phyloP scores from a whole-genome alignment of 1,139 yeast genomes.

The Sugiyamaella neomexicana region DNA sequence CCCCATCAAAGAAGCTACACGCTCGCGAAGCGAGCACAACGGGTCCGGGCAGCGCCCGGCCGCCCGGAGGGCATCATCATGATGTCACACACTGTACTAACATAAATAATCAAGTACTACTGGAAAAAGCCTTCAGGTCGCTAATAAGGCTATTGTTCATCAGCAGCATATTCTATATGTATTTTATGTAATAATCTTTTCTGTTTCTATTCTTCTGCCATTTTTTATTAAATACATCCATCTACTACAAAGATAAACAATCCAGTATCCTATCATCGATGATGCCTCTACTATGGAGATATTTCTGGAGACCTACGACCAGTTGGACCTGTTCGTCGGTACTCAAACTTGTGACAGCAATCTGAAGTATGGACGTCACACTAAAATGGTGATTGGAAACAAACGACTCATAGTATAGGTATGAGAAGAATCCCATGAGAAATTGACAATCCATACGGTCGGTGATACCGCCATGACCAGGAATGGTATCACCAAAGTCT shows the following conservation, averaged over 20 bases:
- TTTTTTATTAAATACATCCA: not conserved
- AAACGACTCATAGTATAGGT: conserved; percentile 89
- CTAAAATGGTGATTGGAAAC: conserved; percentile 64
- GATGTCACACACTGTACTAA: conserved; percentile 15
- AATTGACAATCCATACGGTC: conserved; percentile 98
- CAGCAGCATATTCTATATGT: not conserved
- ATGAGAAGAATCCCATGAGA: conserved; percentile 93
- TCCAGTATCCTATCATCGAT: conserved; percentile 5
- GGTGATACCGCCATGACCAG: conserved; percentile 98
- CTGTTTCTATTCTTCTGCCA: not conserved
- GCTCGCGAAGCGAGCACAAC: too few relatives aligned
- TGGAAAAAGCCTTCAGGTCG: conserved; percentile 36
- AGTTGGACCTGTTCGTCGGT: conserved; percentile 66
- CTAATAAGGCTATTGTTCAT: not conserved
- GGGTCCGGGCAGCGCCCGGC: too few relatives aligned
- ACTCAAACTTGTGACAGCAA: conserved; percentile 70
- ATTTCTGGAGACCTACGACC: conserved; percentile 59
- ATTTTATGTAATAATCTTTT: not conserved
- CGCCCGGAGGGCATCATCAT: too few relatives aligned
- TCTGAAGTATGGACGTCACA: conserved; percentile 71
- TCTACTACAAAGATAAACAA: not conserved
- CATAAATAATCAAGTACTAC: conserved; percentile 29
- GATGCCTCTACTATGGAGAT: conserved; percentile 44
- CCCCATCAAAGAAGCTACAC: too few relatives aligned
- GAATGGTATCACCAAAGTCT: conserved; percentile 89